Percentiles rank a stretch among this genome's conserved stretches.
Evolutionary conservation across 1,284 basidiomycete genomes (phyloP).

Genomic region (Ceratobasidium sp.): DNA sequence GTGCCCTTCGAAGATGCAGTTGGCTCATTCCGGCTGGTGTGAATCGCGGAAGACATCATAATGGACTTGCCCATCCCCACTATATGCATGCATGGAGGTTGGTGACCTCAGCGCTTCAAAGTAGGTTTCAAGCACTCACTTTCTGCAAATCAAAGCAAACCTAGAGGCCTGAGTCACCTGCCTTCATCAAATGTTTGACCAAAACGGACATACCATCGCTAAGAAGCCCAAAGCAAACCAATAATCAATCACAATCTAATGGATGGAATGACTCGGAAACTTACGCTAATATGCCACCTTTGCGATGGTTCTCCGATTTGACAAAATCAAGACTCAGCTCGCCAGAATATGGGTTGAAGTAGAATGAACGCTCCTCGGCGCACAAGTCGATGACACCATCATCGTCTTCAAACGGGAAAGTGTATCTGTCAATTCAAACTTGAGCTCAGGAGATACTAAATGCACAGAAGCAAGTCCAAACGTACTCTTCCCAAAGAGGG

Average conservation of each 20-base stretch:
- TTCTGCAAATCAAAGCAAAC: not conserved
- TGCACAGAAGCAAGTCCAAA: conserved; percentile 42
- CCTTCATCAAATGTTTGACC: not conserved
- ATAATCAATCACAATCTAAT: not conserved
- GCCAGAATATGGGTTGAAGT: conserved; percentile 95
- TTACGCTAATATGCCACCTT: conserved; percentile 90
- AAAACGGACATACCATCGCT: conserved; percentile 69
- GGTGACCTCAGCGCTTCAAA: not conserved
- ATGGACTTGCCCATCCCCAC: conserved; percentile 99
- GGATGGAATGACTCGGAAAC: conserved; percentile 58
- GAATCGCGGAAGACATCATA: conserved; percentile 93
- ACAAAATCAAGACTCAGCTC: conserved; percentile 92
- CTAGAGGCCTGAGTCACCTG: not conserved
- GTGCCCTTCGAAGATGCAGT: conserved; percentile 49
- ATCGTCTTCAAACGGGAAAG: conserved; percentile 71
- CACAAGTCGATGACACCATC: conserved; percentile 75
- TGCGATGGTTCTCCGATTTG: conserved; percentile 80
- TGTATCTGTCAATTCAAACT: conserved; percentile 66
- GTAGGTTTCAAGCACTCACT: conserved; percentile 54
- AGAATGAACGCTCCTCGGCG: conserved; percentile 78
- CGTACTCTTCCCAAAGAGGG: conserved; percentile 94
- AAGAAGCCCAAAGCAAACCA: conserved; percentile 14
- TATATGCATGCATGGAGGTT: conserved; percentile 53
- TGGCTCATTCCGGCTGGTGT: conserved; percentile 66
- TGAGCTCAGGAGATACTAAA: not conserved